Conservation (phyloP, 257 asterid genomes). For the Plantago elongata region DNA sequence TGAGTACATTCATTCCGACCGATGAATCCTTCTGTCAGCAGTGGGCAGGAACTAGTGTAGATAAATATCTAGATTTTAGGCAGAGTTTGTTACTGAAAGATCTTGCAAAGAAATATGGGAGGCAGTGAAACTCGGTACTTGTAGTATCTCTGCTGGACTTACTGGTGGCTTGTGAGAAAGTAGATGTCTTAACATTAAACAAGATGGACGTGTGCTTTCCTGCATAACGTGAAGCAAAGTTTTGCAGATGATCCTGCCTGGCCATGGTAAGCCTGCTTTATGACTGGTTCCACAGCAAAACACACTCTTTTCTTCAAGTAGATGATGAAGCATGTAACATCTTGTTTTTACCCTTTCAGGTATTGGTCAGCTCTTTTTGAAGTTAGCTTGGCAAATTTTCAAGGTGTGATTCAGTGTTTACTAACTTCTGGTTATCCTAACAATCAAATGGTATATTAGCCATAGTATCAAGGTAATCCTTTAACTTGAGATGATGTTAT, state of each 20-base stretch:
- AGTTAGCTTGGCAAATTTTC: conserved; percentile 24
- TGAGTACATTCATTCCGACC: conserved; percentile 83
- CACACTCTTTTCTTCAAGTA: conserved; percentile 8
- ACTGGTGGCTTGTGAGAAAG: conserved; percentile 8
- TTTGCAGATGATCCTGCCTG: conserved; percentile 4
- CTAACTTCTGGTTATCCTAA: conserved; percentile 29
- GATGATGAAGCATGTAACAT: conserved; percentile 8
- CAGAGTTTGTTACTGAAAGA: conserved; percentile 77
- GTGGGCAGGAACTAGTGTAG: conserved; percentile 94
- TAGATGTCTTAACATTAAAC: conserved; percentile 5
- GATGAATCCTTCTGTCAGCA: conserved; percentile 91
- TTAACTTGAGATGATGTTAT: neutral
- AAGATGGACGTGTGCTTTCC: conserved; percentile 4
- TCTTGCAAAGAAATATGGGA: conserved; percentile 73
- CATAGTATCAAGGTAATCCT: conserved; percentile 27
- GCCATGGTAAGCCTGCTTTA: conserved; percentile 23
- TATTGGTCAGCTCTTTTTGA: conserved; percentile 22
- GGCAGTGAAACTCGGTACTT: conserved; percentile 27
- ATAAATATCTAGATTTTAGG: conserved; percentile 78
- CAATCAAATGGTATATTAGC: conserved; percentile 14
- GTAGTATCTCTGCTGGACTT: conserved; percentile 11
- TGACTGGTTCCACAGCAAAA: conserved; percentile 10
- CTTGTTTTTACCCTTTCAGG: conserved; percentile 12
- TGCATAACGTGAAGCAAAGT: conserved; percentile 11
- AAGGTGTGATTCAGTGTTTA: conserved; percentile 15